Evolutionary conservation across 306 rosid species (phyloP), one percentile per base, ranked within the genome.

Genomic region (Begonia fuchsioides): DNA sequence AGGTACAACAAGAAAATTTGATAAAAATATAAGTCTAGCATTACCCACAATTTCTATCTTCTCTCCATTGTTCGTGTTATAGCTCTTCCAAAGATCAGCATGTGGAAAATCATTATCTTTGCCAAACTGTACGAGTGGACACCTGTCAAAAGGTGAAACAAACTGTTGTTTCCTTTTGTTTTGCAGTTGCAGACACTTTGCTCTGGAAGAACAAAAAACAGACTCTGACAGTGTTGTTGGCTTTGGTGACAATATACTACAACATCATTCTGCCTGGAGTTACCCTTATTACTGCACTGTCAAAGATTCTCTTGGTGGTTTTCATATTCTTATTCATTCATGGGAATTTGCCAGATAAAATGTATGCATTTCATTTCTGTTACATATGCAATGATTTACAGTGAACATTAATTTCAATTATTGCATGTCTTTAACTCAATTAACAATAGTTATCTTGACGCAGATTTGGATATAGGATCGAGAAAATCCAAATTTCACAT

Each of bases 121-220:
- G 32, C 32, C 1, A 2, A 20, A 20, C 5, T 20, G 32, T 20
- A 20, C 3, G 5, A 2, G 32, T 20, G 5, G 32, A 20, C 32
- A 20, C 32, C 32, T 20, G 32, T 20, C 32, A 20, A 20, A 20
- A 20, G 32, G 5, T 20, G 32, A 20, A 20, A 20, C 5, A 20
- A 19, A 20, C 3, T 32, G 44, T 46, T 32, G 10, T 47, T 63
- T 16, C 39, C 17, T 53, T 63, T 70, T 70, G 68, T 53, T 63
- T 70, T 70, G 68, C 94, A 90, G 98, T 82, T 79, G 94, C 98
- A 56, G 95, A 90, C 54, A 69, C 80, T 8, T 71, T 90, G 66
- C 98, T 90, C 60, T 90, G 98, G 98, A 90, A 72, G 92, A 87
- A 90, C 61, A 82, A 58, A 68, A 90, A 72, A 60, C 71, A 61